Percentiles rank a stretch among this genome's conserved stretches.
phyloP scores from a whole-genome alignment of 2,329 filamentous ascomycete species.

The Pseudogymnoascus sp. region DNA sequence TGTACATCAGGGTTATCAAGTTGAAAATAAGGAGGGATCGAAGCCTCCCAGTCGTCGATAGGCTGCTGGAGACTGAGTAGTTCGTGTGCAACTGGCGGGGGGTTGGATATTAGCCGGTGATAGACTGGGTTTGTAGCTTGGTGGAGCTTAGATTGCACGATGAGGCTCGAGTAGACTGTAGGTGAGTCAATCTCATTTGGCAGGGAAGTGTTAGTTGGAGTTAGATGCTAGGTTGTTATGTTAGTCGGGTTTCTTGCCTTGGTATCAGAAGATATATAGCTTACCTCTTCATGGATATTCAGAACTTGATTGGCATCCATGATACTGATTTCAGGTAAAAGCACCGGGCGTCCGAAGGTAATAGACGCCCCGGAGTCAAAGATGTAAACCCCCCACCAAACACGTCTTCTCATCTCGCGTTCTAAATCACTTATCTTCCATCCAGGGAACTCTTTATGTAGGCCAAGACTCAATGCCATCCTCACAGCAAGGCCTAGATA shows the following conservation, averaged over 20 bases:
- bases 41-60: slow-evolving; percentile 36
- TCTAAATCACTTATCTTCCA: slow-evolving; percentile 35
- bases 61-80: slow-evolving; percentile 34
- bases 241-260: background rate
- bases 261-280: background rate
- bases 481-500: slow-evolving; percentile 43
- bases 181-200: slow-evolving; percentile 32
- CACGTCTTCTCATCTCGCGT: slow-evolving; percentile 33
- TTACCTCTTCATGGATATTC: slow-evolving; percentile 19
- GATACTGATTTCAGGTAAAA: slow-evolving; percentile 15
- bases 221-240: slow-evolving; percentile 26
- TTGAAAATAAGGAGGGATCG: slow-evolving; percentile 35
- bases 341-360: slow-evolving; percentile 37
- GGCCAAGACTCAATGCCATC: slow-evolving; percentile 43
- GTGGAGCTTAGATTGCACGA: slow-evolving; percentile 36
- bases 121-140: slow-evolving; percentile 38
- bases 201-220: slow-evolving; percentile 30
- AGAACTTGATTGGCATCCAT: slow-evolving; percentile 16
- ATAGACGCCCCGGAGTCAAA: slow-evolving; percentile 42
- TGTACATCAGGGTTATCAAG: slow-evolving; percentile 28
- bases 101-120: slow-evolving; percentile 37
- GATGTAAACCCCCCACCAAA: slow-evolving; percentile 39
- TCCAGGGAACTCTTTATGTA: slow-evolving; percentile 38
- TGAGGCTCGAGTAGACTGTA: slow-evolving; percentile 37
- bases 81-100: slow-evolving; percentile 35